These are phyloP conservation scores for Colletotrichum lindemuthianum DNA, from an alignment of 2,329 filamentous ascomycete species.

Conservation along the genomic window DNA sequence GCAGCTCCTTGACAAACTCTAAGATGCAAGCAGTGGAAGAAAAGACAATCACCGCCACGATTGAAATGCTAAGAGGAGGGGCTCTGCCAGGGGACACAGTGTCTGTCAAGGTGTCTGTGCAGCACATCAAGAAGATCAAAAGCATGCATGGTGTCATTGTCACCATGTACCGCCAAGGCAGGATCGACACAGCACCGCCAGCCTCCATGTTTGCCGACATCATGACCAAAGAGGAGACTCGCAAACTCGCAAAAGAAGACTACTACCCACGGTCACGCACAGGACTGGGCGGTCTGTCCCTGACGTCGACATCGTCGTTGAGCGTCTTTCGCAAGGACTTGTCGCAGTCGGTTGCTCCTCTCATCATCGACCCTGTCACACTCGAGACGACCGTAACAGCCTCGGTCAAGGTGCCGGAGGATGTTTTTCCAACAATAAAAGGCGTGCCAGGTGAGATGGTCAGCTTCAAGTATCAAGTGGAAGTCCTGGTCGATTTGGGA, in stretches of 20 bases:
- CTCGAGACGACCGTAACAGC: constrained; percentile 84
- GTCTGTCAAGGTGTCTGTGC: constrained; percentile 81
- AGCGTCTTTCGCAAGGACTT: constrained; percentile 97
- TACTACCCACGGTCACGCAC: constrained; percentile 89
- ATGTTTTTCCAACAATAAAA: constrained; percentile 90
- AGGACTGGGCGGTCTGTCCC: constrained; percentile 84
- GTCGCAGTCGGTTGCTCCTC: constrained; percentile 85
- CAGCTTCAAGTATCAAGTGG: constrained; percentile 92
- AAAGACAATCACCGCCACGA: constrained; percentile 85
- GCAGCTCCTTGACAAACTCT: constrained; percentile 54
- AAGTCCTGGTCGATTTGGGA: constrained; percentile 91
- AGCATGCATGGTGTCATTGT: constrained; percentile 93
- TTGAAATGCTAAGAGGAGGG: constrained; percentile 84
- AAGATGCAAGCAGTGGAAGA: constrained; percentile 63
- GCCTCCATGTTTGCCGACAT: constrained; percentile 59
- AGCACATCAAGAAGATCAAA: constrained; percentile 89
- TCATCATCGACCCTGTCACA: constrained; percentile 85
- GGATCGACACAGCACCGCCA: constrained; percentile 81
- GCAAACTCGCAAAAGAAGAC: constrained; percentile 79
- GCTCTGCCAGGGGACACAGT: constrained; percentile 87
- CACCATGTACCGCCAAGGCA: constrained; percentile 89
- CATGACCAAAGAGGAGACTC: constrained; percentile 71
- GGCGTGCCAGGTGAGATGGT: constrained; percentile 94
- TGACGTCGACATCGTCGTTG: constrained; percentile 86
- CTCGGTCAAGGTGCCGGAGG: constrained; percentile 86